Evolutionary conservation across 257 asterid species (phyloP), one percentile per base, ranked within the genome.

Genomic region (Solanum piurae): DNA sequence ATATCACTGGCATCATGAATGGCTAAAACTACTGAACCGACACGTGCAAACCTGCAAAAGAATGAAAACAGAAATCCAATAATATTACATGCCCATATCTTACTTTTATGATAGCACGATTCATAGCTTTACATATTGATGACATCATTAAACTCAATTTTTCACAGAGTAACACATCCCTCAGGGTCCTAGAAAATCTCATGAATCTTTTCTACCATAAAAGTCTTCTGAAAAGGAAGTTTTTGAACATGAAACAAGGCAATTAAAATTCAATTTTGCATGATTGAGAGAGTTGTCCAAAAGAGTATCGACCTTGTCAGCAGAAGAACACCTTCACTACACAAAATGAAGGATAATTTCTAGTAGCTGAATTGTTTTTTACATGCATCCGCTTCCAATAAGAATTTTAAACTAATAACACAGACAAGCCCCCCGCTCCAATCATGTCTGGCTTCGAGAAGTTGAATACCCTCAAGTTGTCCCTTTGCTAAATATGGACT

Each of bases 1-100:
- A 95, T 90, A 90, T 96, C 99, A n/a, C 95, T 94, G 73, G 96
- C 99, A 93, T 96, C 99, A 85, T 96, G 99, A 88, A 96, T 95
- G 84, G 99, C 98, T 89, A 96, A 92, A 88, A 95, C 92, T 74
- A 96, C 83, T 20, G 99, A 94, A 85, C 99, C 99, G 9, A 86
- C 96, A 31, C 98, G 98, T 58, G 92, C 98, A 93, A 95, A 96
- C 91, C 99, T 96, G 94, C 91, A 91, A 40, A 34, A 69, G n/a
- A 34, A 69, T 62, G 42, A 49, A 82, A 82, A 49, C 21, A 49
- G 40, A 82, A 49, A 31, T 10, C 71, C 69, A 49, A 82, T 31
- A 82, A 20, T 16, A 31, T 82, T 82, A 82, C 44, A 49, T 49
- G 86, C 71, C 64, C 21, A 49, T 49, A 49, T 46, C 86, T 49